Evolutionary conservation across 768 basidiomycete genomes (phyloP), one percentile per base, ranked within the genome.

Genomic region (Plicaturopsis crispa): DNA sequence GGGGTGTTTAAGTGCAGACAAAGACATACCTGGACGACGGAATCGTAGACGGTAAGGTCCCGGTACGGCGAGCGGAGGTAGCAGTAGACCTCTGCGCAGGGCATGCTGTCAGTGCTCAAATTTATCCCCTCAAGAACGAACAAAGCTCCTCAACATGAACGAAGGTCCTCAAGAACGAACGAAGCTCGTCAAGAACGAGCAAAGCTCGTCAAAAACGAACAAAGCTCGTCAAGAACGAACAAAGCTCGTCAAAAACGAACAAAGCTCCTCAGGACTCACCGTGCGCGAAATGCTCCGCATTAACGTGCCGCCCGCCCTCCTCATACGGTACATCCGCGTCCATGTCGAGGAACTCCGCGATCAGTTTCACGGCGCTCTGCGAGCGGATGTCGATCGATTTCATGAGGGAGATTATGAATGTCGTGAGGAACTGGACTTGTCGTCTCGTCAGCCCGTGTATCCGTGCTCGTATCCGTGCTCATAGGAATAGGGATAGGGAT

Each of bases 211-310:
- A 34, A 35, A 21, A 10, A 36, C 12, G 24, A 36, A 20, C 22
- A 24, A 13, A 24, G 23, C 22, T 24, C 12, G 36, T 12, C 13
- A 20, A 13, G 13, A 13, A 5, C 18, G 26, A 22, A 33, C 3
- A 13, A n/a, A 5, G 24, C n/a, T 16, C 2, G 26, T n/a, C 18
- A 16, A 23, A 32, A 21, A 21, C 23, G 39, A 13, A 13, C 13
- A 33, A 36, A 36, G n/a, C n/a, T n/a, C n/a, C n/a, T n/a, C n/a
- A n/a, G n/a, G n/a, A 59, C 73, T 48, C 49, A 88, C 89, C 90
- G 61, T 97, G 92, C 6, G 84, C 87, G 61, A 96, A 93, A 58
- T 96, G 92, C 54, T 97, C 92, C 8, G 92, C 85, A 48, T 88
- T 85, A 18, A 67, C 59, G 41, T 73, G 68, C 39, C 79, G 68